Evolutionary conservation across 257 asterid genomes (phyloP).

Genomic region (Solanum boliviense): DNA sequence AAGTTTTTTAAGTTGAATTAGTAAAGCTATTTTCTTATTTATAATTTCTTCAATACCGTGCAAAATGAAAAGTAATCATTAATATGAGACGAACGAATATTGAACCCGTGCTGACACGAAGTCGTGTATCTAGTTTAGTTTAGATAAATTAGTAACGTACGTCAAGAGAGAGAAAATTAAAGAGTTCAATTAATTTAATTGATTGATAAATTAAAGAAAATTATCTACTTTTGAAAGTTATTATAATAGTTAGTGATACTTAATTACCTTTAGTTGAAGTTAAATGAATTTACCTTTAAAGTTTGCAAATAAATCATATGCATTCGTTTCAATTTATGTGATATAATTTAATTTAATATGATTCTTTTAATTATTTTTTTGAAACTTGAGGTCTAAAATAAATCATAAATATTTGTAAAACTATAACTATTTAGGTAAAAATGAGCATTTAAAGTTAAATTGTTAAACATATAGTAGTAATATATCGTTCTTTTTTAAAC

Average conservation of each 20-base stretch:
- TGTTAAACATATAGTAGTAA: too few species aligned
- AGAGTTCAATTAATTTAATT: not conserved
- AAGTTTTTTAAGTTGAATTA: too few species aligned
- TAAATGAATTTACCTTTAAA: not conserved
- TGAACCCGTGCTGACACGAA: too few species aligned
- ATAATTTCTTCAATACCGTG: too few species aligned
- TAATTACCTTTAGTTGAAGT: not conserved
- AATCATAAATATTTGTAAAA: too few species aligned
- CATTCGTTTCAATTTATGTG: not conserved
- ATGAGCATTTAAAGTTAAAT: not conserved
- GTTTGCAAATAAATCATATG: not conserved
- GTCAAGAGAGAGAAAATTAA: not conserved
- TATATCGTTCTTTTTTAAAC: too few species aligned
- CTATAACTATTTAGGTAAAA: too few species aligned
- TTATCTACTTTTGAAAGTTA: not conserved
- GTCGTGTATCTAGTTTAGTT: not conserved
- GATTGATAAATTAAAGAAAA: not conserved
- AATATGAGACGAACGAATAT: too few species aligned
- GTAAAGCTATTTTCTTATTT: too few species aligned
- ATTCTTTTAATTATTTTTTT: too few species aligned
- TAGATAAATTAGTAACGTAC: not conserved
- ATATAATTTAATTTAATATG: not conserved
- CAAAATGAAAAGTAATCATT: too few species aligned
- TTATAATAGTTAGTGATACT: not conserved
- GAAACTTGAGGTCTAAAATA: too few species aligned